Evolutionary conservation across 495 filamentous ascomycete species (phyloP).

Genomic region (Usnea hakonensis): DNA sequence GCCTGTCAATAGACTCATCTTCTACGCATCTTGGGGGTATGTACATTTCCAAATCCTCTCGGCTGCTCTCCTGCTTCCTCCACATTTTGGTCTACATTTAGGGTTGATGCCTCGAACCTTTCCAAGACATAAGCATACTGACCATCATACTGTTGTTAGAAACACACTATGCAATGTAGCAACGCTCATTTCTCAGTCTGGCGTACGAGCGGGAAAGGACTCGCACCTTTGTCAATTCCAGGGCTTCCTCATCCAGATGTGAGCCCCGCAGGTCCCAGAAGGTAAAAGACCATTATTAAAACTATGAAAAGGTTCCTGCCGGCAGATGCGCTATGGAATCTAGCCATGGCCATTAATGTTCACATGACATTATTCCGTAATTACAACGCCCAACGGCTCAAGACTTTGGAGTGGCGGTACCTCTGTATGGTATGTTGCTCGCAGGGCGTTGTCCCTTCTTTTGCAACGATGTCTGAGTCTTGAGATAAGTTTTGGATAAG

Average conservation of each 20-base stretch:
- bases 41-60: neutral
- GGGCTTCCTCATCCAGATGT: constrained; percentile 71
- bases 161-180: constrained; percentile 68
- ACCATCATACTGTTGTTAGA: neutral
- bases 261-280: constrained; percentile 18
- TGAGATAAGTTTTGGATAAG: neutral
- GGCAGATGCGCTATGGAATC: constrained; percentile 70
- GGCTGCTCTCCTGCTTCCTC: no score
- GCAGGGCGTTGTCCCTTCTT: neutral
- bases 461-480: neutral
- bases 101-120: neutral
- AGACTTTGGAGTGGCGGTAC: constrained; percentile 66
- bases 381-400: constrained; percentile 60
- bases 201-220: constrained; percentile 35
- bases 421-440: constrained; percentile 32
- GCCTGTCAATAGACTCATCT: constrained; percentile 79
- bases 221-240: constrained; percentile 66
- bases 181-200: constrained; percentile 62
- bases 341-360: constrained; percentile 85
- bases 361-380: constrained; percentile 77
- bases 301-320: constrained; percentile 55
- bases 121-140: neutral
- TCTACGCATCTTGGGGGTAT: constrained; percentile 69
- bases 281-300: neutral
- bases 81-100: no score